Conservation (phyloP, 495 filamentous ascomycete genomes). For the Elaphomyces granulatus region DNA sequence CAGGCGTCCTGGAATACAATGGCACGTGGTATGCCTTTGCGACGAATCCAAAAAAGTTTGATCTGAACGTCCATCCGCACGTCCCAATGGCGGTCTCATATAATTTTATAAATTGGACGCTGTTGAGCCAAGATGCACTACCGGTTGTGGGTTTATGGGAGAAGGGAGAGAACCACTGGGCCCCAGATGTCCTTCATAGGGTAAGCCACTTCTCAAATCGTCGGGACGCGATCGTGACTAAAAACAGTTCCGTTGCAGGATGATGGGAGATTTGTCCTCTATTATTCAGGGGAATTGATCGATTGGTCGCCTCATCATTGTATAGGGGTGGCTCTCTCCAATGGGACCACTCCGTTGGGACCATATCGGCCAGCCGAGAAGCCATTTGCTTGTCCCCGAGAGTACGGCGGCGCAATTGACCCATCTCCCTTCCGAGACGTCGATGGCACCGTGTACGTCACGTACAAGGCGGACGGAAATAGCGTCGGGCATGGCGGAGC, state of each 20-base stretch:
- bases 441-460: conserved; percentile 36
- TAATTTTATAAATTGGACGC: conserved; percentile 21
- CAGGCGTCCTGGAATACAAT: conserved; percentile 20
- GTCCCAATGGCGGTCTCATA: conserved; percentile 21
- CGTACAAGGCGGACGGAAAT: conserved; percentile 50
- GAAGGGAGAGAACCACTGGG: too few relatives aligned
- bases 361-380: conserved; percentile 32
- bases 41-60: too few relatives aligned
- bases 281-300: conserved; percentile 35
- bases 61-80: conserved; percentile 10
- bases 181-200: conserved; percentile 22
- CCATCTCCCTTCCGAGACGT: conserved; percentile 35
- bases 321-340: conserved; percentile 38
- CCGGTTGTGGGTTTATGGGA: conserved; percentile 17
- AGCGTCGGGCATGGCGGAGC: conserved; percentile 38
- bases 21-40: conserved; percentile 24
- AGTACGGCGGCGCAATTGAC: conserved; percentile 43
- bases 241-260: conserved; percentile 9
- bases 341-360: conserved; percentile 24
- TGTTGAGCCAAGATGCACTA: conserved; percentile 16
- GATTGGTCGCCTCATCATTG: conserved; percentile 36
- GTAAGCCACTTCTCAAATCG: conserved; percentile 9
- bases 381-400: conserved; percentile 33
- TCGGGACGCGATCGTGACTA: not conserved
- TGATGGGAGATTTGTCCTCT: conserved; percentile 38